Evolutionary conservation across 495 filamentous ascomycete species (phyloP), one percentile per base, ranked within the genome.

Genomic region (Glutinoglossum americanum): DNA sequence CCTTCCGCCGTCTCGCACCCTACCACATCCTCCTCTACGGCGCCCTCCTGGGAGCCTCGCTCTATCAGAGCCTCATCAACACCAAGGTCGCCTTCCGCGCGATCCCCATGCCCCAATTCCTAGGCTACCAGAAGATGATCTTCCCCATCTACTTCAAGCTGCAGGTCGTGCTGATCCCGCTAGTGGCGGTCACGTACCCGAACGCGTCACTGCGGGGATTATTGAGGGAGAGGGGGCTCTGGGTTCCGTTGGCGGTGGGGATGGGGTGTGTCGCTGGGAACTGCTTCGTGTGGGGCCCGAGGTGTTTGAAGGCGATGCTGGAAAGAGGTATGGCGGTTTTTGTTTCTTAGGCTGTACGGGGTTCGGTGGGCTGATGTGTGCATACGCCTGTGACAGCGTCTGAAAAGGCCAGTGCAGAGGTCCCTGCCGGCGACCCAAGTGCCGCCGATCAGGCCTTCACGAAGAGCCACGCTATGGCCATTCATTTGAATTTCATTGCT

Each of bases 121-220:
- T 71, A 23, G 63, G 65, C 0, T 65, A 80, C 0, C 74, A 78
- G 51, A 76, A 75, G 57, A 70, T 68, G 17, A 51, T 80, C 8
- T 80, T 80, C 58, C 78, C 76, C 0, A 59, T 73, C 33, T 79
- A 80, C 62, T 80, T 80, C 63, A 62, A 61, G 0, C 61, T 61
- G 3, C 76, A 80, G 54, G 60, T 71, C 13, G 45, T 69, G 0
- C 62, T 80, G 13, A 60, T 73, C 10, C 37, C 71, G 1, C 59
- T 79, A 2, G 73, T 71, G 0, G 69, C 69, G 6, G 60, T 68
- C 6, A 78, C 77, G 0, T 63, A 70, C 30, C 76, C 76, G 32
- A 35, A 35, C 32, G 5, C 5, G 32, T 11, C 5, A 35, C 32
- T 11, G n/a, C n/a, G n/a, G n/a, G n/a, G n/a, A n/a, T n/a, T n/a